Evolutionary conservation across 1,139 yeast species (phyloP).

Genomic region (Petasospora rhodanensis): DNA sequence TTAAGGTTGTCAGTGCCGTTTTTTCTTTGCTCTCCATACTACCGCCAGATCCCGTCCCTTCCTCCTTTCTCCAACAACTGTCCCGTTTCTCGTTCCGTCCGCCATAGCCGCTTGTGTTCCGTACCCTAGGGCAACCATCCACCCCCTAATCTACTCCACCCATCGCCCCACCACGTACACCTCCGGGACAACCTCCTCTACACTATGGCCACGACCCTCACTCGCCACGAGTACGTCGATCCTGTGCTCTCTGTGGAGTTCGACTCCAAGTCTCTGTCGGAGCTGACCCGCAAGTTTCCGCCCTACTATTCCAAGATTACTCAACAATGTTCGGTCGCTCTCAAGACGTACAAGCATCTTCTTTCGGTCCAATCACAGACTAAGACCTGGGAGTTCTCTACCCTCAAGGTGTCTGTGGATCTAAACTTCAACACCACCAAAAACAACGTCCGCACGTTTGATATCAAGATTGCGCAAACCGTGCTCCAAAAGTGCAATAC

Average conservation of each 20-base stretch:
- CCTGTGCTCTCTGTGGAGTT: constrained; percentile 15
- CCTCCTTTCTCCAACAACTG: neutral
- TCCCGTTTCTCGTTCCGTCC: no score
- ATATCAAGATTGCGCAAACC: constrained; percentile 18
- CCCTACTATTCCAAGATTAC: constrained; percentile 12
- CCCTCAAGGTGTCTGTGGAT: constrained; percentile 19
- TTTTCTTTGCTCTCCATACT: no score
- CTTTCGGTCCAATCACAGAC: constrained; percentile 13
- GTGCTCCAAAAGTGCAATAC: constrained; percentile 16
- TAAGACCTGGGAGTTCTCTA: constrained; percentile 22
- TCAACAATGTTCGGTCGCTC: constrained; percentile 10
- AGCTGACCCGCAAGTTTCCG: constrained; percentile 10
- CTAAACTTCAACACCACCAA: constrained; percentile 12
- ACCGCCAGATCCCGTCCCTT: no score
- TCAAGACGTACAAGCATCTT: constrained; percentile 12
- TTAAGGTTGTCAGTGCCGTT: no score
- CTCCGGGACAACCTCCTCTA: no score
- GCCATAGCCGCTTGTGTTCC: no score
- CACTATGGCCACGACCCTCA: constrained; percentile 1
- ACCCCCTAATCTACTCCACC: no score
- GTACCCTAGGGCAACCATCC: neutral
- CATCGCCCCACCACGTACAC: no score
- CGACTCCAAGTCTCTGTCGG: constrained; percentile 7
- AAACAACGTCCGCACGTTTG: constrained; percentile 8
- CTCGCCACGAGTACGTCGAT: constrained; percentile 9